Percentiles rank a stretch among this genome's conserved stretches.
Conservation (phyloP, 805 yeast species). For the Nakazawaea populi region DNA sequence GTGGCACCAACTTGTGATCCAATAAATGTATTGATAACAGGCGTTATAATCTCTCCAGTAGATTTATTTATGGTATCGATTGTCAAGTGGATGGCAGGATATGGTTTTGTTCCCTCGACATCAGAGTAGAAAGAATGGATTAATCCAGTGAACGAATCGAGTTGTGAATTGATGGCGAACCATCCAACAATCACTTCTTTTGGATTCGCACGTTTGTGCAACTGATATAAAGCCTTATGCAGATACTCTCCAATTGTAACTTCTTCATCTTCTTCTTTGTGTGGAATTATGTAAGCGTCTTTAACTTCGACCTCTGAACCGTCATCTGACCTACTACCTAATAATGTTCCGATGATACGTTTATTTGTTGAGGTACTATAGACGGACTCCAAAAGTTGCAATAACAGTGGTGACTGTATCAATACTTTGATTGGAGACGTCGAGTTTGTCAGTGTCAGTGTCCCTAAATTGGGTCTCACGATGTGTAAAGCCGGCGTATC, state of each 20-base stretch:
- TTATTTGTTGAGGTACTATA: constrained; percentile 49
- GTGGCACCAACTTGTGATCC: constrained; percentile 69
- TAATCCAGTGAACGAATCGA: constrained; percentile 68
- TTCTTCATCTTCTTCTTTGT: constrained; percentile 67
- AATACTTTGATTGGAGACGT: constrained; percentile 43
- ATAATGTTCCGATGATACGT: constrained; percentile 75
- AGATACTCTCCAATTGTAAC: constrained; percentile 72
- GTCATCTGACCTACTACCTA: constrained; percentile 80
- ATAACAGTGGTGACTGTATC: constrained; percentile 64
- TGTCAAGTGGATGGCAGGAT: constrained; percentile 76
- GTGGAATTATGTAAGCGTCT: constrained; percentile 79
- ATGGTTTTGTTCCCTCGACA: constrained; percentile 62
- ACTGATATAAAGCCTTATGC: constrained; percentile 62
- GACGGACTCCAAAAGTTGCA: constrained; percentile 71
- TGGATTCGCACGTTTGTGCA: constrained; percentile 74
- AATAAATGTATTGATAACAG: constrained; percentile 61
- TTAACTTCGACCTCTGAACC: constrained; percentile 68
- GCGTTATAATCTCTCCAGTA: constrained; percentile 43
- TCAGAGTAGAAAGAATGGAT: constrained; percentile 77
- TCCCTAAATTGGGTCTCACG: constrained; percentile 41
- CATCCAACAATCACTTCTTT: constrained; percentile 79
- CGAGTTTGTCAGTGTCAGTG: constrained; percentile 27
- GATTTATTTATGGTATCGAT: constrained; percentile 49
- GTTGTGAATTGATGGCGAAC: constrained; percentile 58
- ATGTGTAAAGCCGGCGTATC: constrained; percentile 21